These are phyloP conservation scores for Hansenula anomala DNA, from an alignment of 1,139 yeast genomes.

Conservation along the genomic window DNA sequence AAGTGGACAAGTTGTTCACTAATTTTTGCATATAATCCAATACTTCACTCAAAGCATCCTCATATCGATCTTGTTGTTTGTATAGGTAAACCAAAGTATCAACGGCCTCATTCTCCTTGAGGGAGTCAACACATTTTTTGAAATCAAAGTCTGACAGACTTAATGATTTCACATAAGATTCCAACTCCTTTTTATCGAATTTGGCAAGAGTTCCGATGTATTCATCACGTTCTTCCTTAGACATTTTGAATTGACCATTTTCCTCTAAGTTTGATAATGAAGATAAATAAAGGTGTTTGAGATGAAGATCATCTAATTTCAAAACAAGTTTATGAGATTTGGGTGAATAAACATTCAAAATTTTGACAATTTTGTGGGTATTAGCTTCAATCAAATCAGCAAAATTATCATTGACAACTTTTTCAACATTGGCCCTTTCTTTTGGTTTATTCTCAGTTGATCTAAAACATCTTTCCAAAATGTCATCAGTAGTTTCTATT, in stretches of 20 bases:
- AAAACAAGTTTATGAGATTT: constrained; percentile 35
- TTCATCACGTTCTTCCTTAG: constrained; percentile 15
- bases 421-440: constrained; percentile 33
- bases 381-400: constrained; percentile 29
- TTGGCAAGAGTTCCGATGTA: constrained; percentile 32
- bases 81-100: constrained; percentile 32
- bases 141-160: constrained; percentile 15
- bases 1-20: constrained; percentile 9
- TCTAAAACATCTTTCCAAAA: constrained; percentile 38
- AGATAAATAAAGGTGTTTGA: constrained; percentile 19
- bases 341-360: constrained; percentile 35
- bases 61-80: constrained; percentile 21
- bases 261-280: constrained; percentile 16
- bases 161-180: constrained; percentile 20
- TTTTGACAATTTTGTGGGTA: constrained; percentile 31
- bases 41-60: constrained; percentile 29
- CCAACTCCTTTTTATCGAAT: constrained; percentile 21
- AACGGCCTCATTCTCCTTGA: constrained; percentile 27
- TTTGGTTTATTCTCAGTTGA: constrained; percentile 25
- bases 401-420: constrained; percentile 36
- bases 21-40: constrained; percentile 21
- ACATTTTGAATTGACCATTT: constrained; percentile 12
- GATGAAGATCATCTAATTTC: constrained; percentile 24
- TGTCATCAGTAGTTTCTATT: constrained; percentile 22
- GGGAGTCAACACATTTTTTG: constrained; percentile 21